Evolutionary conservation across 225 moss, liverwort and hornwort species (phyloP), one percentile per base, ranked within the genome.

Genomic region (Asterella californica): DNA sequence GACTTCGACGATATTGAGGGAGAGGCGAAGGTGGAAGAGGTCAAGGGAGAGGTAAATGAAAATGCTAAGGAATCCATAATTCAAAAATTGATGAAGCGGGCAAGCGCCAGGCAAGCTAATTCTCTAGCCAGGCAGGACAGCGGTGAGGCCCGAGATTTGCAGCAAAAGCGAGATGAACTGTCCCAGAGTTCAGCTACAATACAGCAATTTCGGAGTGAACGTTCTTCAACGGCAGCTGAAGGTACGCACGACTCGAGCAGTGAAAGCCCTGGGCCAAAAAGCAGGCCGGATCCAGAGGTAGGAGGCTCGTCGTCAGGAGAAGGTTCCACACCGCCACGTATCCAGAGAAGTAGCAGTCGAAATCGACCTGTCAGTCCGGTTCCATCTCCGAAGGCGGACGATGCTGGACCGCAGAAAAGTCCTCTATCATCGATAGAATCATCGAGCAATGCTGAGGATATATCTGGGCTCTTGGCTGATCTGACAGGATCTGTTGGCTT

Each of bases 21-120:
- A 19, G 68, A 68, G 36, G 68, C 2, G 8, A 30, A 68, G 18
- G 66, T 66, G 2, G 9, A 33, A 32, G 75, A 75, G 53, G 30
- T 30, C 30, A 1, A 46, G 25, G 55, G 59, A 34, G 50, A 54
- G 52, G 52, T 5, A 0, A 52, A 52, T 22, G 36, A 59, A 32
- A 25, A 54, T 76, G 50, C 2, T 6, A 75, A 70, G n/a, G 57
- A 76, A 12, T 77, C 86, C 54, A 72, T 84, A 4, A 47, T 83
- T 77, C 83, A 83, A 54, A 84, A 52, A 10, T 62, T 87, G 49
- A 81, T 81, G 81, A 83, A 38, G 74, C 81, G 81, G 65, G 83
- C 63, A 3, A 79, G 79, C 76, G 19, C 77, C 27, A 64, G 77
- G 29, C 37, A 22, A 15, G 29, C 62, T 0, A 63, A n/a, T 65